Conservation (phyloP, 345 rosid genomes). For the Bruguiera parviflora region DNA sequence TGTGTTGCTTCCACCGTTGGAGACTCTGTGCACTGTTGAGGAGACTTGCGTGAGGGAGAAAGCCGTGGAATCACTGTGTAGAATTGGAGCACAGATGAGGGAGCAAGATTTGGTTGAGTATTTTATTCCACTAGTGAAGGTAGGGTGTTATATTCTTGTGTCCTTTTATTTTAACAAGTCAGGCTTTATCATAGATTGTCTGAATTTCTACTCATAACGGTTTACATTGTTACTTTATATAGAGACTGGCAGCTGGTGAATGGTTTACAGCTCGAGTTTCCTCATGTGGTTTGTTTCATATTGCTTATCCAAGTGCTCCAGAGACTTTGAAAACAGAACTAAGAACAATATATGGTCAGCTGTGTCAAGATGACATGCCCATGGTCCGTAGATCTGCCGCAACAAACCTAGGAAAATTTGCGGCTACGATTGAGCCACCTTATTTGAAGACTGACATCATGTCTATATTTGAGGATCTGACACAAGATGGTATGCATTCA, state of each 20-base stretch:
- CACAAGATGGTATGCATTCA: constrained; percentile 74
- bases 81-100: constrained; percentile 88
- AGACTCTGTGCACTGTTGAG: constrained; percentile 82
- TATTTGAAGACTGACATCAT: constrained; percentile 81
- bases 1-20: constrained; percentile 75
- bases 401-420: constrained; percentile 84
- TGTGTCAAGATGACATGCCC: constrained; percentile 99
- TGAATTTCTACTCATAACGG: no score
- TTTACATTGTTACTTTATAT: constrained; percentile 11
- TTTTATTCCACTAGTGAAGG: constrained; percentile 88
- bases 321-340: constrained; percentile 68
- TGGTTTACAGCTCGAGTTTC: constrained; percentile 98
- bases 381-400: constrained; percentile 99
- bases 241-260: constrained; percentile 96
- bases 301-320: constrained; percentile 86
- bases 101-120: constrained; percentile 70
- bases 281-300: constrained; percentile 84
- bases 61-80: constrained; percentile 78
- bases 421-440: constrained; percentile 81
- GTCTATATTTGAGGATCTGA: constrained; percentile 88
- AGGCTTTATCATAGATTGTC: no score
- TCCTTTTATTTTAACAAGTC: background rate
- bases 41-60: constrained; percentile 94
- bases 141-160: constrained; percentile 20
- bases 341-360: constrained; percentile 60